Conservation (phyloP, 2,329 filamentous ascomycete species). For the Aspergillus hiratsukae region DNA sequence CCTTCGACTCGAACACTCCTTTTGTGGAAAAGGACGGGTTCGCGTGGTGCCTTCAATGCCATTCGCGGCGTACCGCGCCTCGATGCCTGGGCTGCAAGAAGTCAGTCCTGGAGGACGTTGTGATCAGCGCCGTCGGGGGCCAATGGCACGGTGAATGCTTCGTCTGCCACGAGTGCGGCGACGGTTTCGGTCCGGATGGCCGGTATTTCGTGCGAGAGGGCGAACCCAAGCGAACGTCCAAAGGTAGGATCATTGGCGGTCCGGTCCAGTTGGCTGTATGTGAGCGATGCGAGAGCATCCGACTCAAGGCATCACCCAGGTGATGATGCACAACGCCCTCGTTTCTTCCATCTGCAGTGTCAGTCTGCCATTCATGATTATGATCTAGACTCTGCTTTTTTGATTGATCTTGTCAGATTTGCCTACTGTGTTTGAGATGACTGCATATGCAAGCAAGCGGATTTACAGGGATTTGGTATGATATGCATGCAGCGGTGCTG, state of each 20-base stretch:
- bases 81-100: constrained; percentile 82
- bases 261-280: constrained; percentile 57
- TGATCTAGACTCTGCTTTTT: neutral
- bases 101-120: constrained; percentile 83
- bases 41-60: constrained; percentile 91
- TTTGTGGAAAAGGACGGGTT: constrained; percentile 98
- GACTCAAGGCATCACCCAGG: constrained; percentile 52
- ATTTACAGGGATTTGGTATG: neutral
- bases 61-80: constrained; percentile 83
- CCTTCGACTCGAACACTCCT: constrained; percentile 60
- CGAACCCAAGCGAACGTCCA: constrained; percentile 41
- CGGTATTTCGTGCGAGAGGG: constrained; percentile 60
- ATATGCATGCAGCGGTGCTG: neutral
- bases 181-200: constrained; percentile 56
- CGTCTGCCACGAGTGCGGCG: constrained; percentile 65
- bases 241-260: constrained; percentile 44
- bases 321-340: constrained; percentile 1
- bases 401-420: neutral
- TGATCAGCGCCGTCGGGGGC: constrained; percentile 79
- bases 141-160: constrained; percentile 97
- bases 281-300: constrained; percentile 57
- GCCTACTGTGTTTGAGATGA: neutral
- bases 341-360: constrained; percentile 1
- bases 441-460: constrained; percentile 1
- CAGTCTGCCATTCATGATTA: neutral